phyloP scores from a whole-genome alignment of 164 flowering plant genomes.

The Macadamia tetraphylla region DNA sequence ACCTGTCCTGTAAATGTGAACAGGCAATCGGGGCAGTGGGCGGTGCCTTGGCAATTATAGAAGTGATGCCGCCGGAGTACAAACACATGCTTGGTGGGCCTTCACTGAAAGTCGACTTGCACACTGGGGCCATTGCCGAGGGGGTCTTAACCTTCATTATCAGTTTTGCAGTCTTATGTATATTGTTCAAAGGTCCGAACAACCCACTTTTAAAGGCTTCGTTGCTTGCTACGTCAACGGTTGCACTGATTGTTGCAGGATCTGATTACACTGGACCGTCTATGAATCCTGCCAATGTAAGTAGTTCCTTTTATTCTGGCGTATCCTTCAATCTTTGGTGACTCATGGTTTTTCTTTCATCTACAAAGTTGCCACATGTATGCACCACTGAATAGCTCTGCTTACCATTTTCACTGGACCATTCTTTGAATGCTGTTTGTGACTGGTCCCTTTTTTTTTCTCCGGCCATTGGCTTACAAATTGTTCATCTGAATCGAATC shows the following conservation, averaged over 20 bases:
- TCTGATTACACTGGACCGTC: conserved; percentile 75
- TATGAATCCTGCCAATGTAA: conserved; percentile 91
- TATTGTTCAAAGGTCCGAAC: conserved; percentile 56
- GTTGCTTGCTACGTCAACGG: conserved; percentile 59
- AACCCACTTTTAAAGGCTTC: conserved; percentile 42
- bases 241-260: conserved; percentile 52
- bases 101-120: conserved; percentile 65
- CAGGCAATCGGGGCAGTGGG: conserved; percentile 85
- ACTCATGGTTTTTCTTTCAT: too few relatives aligned
- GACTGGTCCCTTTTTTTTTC: too few relatives aligned
- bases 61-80: conserved; percentile 65
- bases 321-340: too few relatives aligned
- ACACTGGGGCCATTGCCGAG: conserved; percentile 83
- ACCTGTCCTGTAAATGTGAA: neutral
- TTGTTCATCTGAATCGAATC: too few relatives aligned
- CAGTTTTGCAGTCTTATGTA: conserved; percentile 51
- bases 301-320: conserved; percentile 14
- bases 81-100: conserved; percentile 76
- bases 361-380: too few relatives aligned
- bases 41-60: conserved; percentile 58
- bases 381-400: too few relatives aligned
- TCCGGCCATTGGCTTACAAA: too few relatives aligned
- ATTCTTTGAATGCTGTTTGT: too few relatives aligned
- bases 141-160: conserved; percentile 72
- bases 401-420: too few relatives aligned